These are phyloP conservation scores for Dentipellis sp. DNA, from an alignment of 768 basidiomycete genomes.

Conservation along the genomic window DNA sequence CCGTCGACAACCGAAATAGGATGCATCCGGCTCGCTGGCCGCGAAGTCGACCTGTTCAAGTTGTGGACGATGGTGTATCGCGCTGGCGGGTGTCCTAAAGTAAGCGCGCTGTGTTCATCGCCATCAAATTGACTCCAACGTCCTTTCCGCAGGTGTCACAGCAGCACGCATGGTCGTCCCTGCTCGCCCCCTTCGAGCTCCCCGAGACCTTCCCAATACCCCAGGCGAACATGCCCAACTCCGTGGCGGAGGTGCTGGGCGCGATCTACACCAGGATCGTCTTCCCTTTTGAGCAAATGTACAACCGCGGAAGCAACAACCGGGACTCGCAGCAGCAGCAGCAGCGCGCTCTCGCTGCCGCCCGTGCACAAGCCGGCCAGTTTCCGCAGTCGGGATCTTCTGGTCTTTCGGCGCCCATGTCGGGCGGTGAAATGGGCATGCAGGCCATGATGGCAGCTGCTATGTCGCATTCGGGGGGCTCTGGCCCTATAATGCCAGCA, in stretches of 20 bases:
- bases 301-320: slow-evolving; percentile 24
- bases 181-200: slow-evolving; percentile 34
- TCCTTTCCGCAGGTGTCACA: slow-evolving; percentile 6
- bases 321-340: slow-evolving; percentile 53
- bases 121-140: neutral
- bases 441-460: slow-evolving; percentile 7
- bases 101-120: slow-evolving; percentile 24
- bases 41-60: slow-evolving; percentile 69
- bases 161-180: slow-evolving; percentile 10
- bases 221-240: slow-evolving; percentile 27
- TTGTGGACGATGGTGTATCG: slow-evolving; percentile 56
- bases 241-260: slow-evolving; percentile 42
- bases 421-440: slow-evolving; percentile 8
- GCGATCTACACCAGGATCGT: slow-evolving; percentile 57
- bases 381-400: slow-evolving; percentile 16
- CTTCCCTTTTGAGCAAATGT: slow-evolving; percentile 63
- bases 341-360: slow-evolving; percentile 39
- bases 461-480: slow-evolving; percentile 5
- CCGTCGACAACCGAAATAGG: slow-evolving; percentile 48
- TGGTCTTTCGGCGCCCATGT: slow-evolving; percentile 12
- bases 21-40: slow-evolving; percentile 58
- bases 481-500: neutral
- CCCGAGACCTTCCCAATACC: slow-evolving; percentile 21
- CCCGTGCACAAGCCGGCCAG: slow-evolving; percentile 30
- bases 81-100: slow-evolving; percentile 52